These are phyloP conservation scores for Nigrospora sphaerica DNA, from an alignment of 2,329 filamentous ascomycete species.

Conservation along the genomic window DNA sequence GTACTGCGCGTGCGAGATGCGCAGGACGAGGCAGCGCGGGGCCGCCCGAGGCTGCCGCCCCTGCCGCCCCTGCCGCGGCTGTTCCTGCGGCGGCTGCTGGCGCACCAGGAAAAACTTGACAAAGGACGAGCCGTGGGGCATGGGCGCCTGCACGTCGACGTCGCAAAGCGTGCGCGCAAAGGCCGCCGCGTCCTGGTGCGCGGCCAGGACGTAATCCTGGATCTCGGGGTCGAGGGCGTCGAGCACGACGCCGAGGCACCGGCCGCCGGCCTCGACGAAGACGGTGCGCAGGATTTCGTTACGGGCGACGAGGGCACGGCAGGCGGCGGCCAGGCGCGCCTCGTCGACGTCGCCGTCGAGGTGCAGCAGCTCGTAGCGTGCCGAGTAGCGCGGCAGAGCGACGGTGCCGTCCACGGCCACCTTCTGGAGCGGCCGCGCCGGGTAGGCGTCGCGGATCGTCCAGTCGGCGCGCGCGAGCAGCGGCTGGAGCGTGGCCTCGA, in stretches of 20 bases:
- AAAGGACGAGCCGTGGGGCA: slow-evolving; percentile 53
- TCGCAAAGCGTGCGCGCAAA: slow-evolving; percentile 48
- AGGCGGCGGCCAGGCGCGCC: slow-evolving; percentile 39
- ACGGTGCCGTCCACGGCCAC: slow-evolving; percentile 53
- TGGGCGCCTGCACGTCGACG: slow-evolving; percentile 46
- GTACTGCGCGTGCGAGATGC: slow-evolving; percentile 63
- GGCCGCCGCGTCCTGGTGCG: slow-evolving; percentile 31
- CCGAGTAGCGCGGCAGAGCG: slow-evolving; percentile 50
- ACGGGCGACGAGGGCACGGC: slow-evolving; percentile 46
- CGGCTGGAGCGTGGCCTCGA: slow-evolving; percentile 40
- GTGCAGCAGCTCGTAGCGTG: slow-evolving; percentile 59
- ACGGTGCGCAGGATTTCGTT: slow-evolving; percentile 63
- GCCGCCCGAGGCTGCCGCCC: slow-evolving; percentile 16
- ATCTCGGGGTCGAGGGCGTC: slow-evolving; percentile 44
- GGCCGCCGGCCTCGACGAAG: slow-evolving; percentile 45
- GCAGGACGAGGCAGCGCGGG: slow-evolving; percentile 43
- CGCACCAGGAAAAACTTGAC: slow-evolving; percentile 51
- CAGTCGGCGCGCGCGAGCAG: slow-evolving; percentile 43
- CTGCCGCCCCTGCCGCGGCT: background rate
- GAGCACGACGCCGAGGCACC: slow-evolving; percentile 51
- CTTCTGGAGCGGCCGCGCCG: slow-evolving; percentile 50
- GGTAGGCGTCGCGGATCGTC: slow-evolving; percentile 48
- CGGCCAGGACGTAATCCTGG: slow-evolving; percentile 43
- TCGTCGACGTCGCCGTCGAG: slow-evolving; percentile 44
- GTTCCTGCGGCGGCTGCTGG: background rate